Evolutionary conservation across 495 filamentous ascomycete species (phyloP).

Genomic region (Annulohypoxylon nitens): DNA sequence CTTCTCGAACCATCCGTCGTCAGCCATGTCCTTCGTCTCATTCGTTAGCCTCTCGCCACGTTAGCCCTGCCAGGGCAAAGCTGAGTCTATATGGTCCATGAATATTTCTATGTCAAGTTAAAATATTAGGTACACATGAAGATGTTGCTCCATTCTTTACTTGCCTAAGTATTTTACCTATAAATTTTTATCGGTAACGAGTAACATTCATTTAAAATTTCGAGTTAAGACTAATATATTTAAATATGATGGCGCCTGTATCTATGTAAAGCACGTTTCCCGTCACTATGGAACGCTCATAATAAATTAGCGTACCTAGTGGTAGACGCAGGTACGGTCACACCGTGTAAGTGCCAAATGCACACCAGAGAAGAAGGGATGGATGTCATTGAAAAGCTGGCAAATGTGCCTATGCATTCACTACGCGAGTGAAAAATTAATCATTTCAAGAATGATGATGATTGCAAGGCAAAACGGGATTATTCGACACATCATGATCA

Average conservation of each 20-base stretch:
- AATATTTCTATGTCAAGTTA: not conserved
- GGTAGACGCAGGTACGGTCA: constrained; percentile 40
- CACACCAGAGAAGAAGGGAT: not conserved
- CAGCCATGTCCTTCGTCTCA: not conserved
- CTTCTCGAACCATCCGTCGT: not conserved
- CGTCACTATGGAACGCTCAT: constrained; percentile 30
- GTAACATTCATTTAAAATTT: not conserved
- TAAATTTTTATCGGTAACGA: too few relatives aligned
- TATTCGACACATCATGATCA: not conserved
- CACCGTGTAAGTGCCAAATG: constrained; percentile 33
- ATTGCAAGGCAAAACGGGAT: not conserved
- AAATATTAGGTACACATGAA: not conserved
- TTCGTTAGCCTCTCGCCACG: constrained; percentile 16
- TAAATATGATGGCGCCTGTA: not conserved
- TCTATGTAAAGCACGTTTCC: constrained; percentile 5
- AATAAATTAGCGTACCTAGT: constrained; percentile 19
- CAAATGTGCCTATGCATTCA: not conserved
- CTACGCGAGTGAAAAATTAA: not conserved
- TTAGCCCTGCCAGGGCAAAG: constrained; percentile 16
- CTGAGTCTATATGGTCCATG: constrained; percentile 8
- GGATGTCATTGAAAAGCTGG: constrained; percentile 8
- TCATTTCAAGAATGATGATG: not conserved
- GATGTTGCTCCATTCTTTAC: too few relatives aligned
- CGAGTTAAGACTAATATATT: not conserved
- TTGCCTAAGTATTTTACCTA: too few relatives aligned